phyloP scores from a whole-genome alignment of 768 basidiomycete species.

The Candolleomyces efflorescens region DNA sequence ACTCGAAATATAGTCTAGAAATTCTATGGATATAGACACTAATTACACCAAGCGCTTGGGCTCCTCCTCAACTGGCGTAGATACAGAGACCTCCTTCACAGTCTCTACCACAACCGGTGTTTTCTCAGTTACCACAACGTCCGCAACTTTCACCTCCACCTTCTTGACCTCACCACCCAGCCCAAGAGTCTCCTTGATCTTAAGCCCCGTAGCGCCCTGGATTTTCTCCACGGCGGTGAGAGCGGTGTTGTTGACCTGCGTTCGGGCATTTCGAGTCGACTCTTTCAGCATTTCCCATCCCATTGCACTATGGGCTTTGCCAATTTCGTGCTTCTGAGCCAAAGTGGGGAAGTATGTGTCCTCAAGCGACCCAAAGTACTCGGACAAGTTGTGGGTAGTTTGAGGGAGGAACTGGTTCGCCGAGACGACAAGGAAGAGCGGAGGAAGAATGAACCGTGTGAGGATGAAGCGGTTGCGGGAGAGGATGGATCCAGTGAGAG shows the following conservation, averaged over 20 bases:
- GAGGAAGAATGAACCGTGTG: slow-evolving; percentile 71
- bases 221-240: slow-evolving; percentile 46
- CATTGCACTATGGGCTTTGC: slow-evolving; percentile 58
- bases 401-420: slow-evolving; percentile 84
- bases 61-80: not conserved
- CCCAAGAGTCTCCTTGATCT: slow-evolving; percentile 57
- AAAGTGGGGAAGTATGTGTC: slow-evolving; percentile 63
- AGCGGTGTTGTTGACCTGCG: slow-evolving; percentile 40
- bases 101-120: not conserved
- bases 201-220: slow-evolving; percentile 71
- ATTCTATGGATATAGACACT: not conserved
- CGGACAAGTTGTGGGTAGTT: slow-evolving; percentile 65
- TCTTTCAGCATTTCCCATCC: slow-evolving; percentile 55
- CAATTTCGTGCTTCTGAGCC: slow-evolving; percentile 63
- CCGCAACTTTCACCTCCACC: slow-evolving; percentile 17
- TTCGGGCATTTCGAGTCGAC: slow-evolving; percentile 41
- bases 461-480: slow-evolving; percentile 72
- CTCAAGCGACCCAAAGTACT: slow-evolving; percentile 68
- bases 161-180: slow-evolving; percentile 22
- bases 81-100: not conserved
- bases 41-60: not conserved
- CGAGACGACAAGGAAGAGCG: slow-evolving; percentile 64
- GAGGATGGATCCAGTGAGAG: slow-evolving; percentile 84
- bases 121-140: slow-evolving; percentile 14
- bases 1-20: not conserved